Conservation (phyloP, 768 basidiomycete species). For the Psilocybe subaeruginosa region DNA sequence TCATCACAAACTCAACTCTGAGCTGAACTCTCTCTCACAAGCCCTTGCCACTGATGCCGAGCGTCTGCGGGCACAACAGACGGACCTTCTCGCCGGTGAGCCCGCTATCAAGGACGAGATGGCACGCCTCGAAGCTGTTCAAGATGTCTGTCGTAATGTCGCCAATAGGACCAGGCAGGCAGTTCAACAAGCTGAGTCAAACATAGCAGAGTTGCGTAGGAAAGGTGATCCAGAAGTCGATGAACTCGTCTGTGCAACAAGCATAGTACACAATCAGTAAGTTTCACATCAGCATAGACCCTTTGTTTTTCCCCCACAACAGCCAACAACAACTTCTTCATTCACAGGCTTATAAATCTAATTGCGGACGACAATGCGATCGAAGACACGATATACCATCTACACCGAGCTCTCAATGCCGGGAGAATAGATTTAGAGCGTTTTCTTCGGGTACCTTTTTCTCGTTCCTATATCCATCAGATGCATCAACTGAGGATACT, state of each 20-base stretch:
- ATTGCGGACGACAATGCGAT: conserved; percentile 99
- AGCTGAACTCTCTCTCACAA: conserved; percentile 71
- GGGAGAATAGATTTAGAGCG: conserved; percentile 93
- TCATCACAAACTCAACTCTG: conserved; percentile 72
- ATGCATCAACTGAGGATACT: background rate
- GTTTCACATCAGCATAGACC: conserved; percentile 29
- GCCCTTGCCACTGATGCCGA: conserved; percentile 69
- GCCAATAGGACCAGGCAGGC: conserved; percentile 64
- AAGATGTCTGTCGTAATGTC: conserved; percentile 86
- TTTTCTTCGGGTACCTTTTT: conserved; percentile 74
- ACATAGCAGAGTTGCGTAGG: conserved; percentile 74
- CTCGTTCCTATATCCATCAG: conserved; percentile 10
- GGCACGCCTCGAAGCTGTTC: conserved; percentile 90
- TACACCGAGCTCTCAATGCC: conserved; percentile 89
- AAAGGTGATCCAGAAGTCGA: conserved; percentile 94
- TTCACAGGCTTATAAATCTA: conserved; percentile 81
- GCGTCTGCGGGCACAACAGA: conserved; percentile 77
- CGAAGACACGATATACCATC: conserved; percentile 97
- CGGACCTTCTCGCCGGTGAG: conserved; percentile 85
- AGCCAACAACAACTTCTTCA: conserved; percentile 8
- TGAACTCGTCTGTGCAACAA: conserved; percentile 94
- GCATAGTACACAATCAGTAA: conserved; percentile 96
- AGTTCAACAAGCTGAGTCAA: conserved; percentile 69
- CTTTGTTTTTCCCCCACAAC: background rate
- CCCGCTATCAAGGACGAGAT: conserved; percentile 97